A percentile compares a stretch with the other conserved stretches of the same genome.
These are phyloP conservation scores for Tripterygium wilfordii DNA, from an alignment of 177 flowering plant species.

Conservation along the genomic window DNA sequence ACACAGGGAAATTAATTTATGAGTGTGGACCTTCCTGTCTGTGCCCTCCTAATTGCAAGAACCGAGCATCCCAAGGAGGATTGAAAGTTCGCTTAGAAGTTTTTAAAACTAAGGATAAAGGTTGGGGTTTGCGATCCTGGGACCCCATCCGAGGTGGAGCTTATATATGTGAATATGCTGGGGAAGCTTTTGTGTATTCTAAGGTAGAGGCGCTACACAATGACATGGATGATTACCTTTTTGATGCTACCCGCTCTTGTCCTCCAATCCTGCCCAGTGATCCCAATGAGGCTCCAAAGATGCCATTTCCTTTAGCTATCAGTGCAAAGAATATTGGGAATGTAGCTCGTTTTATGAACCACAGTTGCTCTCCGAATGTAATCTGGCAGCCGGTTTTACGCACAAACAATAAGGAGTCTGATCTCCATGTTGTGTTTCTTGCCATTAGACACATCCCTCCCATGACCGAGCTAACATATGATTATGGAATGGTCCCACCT, in stretches of 20 bases:
- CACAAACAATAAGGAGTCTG: constrained; percentile 20
- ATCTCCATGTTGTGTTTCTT: constrained; percentile 38
- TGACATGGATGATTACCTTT: constrained; percentile 39
- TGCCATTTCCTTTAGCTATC: constrained; percentile 29
- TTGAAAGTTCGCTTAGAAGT: constrained; percentile 56
- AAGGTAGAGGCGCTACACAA: constrained; percentile 14
- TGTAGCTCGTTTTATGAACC: constrained; percentile 64
- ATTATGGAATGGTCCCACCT: constrained; percentile 36
- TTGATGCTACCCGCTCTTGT: constrained; percentile 28
- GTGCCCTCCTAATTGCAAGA: constrained; percentile 54
- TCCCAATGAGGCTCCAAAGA: constrained; percentile 10
- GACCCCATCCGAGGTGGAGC: constrained; percentile 77
- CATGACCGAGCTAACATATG: constrained; percentile 52
- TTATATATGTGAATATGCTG: constrained; percentile 70
- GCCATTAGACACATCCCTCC: constrained; percentile 60
- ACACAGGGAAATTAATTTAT: constrained; percentile 29
- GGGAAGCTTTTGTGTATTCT: constrained; percentile 36
- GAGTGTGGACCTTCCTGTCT: constrained; percentile 66
- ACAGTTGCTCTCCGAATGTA: constrained; percentile 57
- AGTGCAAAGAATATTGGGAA: constrained; percentile 46
- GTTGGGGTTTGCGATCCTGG: constrained; percentile 89
- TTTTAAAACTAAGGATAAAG: constrained; percentile 59
- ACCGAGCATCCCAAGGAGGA: constrained; percentile 60
- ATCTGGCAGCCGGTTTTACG: constrained; percentile 47
- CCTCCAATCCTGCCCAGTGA: constrained; percentile 16